These are phyloP conservation scores for Colletotrichum camelliae DNA, from an alignment of 2,329 filamentous ascomycete genomes.

Conservation along the genomic window DNA sequence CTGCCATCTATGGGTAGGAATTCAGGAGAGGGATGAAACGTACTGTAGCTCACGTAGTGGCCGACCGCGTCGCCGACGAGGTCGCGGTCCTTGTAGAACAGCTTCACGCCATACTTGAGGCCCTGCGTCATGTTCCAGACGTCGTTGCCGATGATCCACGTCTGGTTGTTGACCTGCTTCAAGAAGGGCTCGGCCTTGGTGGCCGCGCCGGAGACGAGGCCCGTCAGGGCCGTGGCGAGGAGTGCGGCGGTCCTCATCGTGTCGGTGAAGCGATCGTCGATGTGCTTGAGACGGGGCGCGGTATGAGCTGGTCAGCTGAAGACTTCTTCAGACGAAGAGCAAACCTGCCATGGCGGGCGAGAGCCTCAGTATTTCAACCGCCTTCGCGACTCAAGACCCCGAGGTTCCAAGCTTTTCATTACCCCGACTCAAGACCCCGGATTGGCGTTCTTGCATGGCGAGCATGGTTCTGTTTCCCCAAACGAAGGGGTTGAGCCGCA, in stretches of 20 bases:
- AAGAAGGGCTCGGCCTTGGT: constrained; percentile 28
- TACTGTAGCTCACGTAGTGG: constrained; percentile 36
- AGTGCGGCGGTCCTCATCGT: constrained; percentile 4
- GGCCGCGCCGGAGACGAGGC: not conserved
- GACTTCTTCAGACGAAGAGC: not conserved
- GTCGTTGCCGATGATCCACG: constrained; percentile 36
- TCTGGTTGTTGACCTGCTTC: constrained; percentile 28
- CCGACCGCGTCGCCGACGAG: constrained; percentile 34
- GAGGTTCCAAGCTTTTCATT: not conserved
- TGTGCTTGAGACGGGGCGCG: not conserved
- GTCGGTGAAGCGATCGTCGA: not conserved
- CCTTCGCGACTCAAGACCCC: not conserved
- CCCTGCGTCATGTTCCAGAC: constrained; percentile 33
- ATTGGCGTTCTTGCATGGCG: not conserved
- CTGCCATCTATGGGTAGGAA: not conserved
- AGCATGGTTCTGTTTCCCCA: not conserved
- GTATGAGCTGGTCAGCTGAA: not conserved
- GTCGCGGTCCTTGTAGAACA: constrained; percentile 33
- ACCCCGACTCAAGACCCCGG: not conserved
- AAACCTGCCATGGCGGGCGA: not conserved
- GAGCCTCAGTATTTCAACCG: not conserved
- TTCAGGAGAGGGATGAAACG: not conserved
- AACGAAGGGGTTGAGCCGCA: not conserved
- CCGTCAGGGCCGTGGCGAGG: not conserved
- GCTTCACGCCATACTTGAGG: constrained; percentile 28